A percentile compares a stretch with the other conserved stretches of the same genome.
Evolutionary conservation across 2,329 filamentous ascomycete genomes (phyloP).

Genomic region (Alternaria rosae): DNA sequence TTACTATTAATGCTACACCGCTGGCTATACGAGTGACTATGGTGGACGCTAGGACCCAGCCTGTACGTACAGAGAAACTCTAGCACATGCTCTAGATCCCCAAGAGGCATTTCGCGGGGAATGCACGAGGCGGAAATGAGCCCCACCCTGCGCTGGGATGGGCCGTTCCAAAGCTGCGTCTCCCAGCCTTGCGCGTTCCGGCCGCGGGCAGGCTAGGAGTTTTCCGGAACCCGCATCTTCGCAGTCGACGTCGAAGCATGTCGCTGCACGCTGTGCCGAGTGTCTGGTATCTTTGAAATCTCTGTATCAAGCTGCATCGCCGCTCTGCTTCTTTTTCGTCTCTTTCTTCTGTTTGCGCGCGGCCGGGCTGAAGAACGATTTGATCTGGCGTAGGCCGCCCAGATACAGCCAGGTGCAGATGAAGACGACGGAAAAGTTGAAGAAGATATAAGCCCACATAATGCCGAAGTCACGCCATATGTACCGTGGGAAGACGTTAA

Average conservation of each 20-base stretch:
- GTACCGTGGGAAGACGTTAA: slow-evolving; percentile 67
- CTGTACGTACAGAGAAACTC: slow-evolving; percentile 11
- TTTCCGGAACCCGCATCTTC: slow-evolving; percentile 25
- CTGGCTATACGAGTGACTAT: background rate
- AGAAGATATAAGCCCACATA: slow-evolving; percentile 63
- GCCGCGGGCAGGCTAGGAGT: slow-evolving; percentile 40
- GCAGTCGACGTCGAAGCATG: slow-evolving; percentile 15
- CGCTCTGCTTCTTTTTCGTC: slow-evolving; percentile 31
- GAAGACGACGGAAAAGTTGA: slow-evolving; percentile 67
- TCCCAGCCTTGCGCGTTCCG: slow-evolving; percentile 21
- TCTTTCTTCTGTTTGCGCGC: slow-evolving; percentile 46
- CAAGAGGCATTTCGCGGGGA: slow-evolving; percentile 33
- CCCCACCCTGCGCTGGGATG: slow-evolving; percentile 17
- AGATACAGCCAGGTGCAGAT: slow-evolving; percentile 64
- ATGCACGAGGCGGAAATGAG: slow-evolving; percentile 25
- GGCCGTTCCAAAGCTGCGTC: slow-evolving; percentile 5
- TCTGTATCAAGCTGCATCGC: slow-evolving; percentile 22
- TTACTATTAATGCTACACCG: slow-evolving; percentile 1
- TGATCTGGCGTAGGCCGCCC: slow-evolving; percentile 49
- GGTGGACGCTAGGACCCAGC: background rate
- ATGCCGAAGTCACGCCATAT: slow-evolving; percentile 71
- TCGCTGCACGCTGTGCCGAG: slow-evolving; percentile 18
- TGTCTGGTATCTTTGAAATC: slow-evolving; percentile 2
- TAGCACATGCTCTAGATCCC: slow-evolving; percentile 24
- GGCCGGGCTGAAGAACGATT: slow-evolving; percentile 41